Evolutionary conservation across 345 rosid species (phyloP).

Genomic region (Aegle marmelos): DNA sequence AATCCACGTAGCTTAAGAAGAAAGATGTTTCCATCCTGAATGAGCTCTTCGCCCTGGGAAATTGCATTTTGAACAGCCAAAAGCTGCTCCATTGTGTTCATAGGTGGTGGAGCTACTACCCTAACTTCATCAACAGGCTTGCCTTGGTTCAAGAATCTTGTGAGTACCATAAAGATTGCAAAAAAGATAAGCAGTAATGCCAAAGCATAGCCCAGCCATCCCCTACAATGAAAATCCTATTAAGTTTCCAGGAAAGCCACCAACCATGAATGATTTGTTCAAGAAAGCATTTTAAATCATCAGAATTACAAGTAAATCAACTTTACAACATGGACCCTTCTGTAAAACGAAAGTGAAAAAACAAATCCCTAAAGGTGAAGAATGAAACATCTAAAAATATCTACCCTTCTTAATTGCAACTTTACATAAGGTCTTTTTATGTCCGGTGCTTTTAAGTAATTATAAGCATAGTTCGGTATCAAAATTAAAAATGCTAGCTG

Average conservation of each 20-base stretch:
- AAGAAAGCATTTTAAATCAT: background rate
- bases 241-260: background rate
- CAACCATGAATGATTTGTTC: background rate
- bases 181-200: slow-evolving; percentile 42
- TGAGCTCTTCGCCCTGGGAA: slow-evolving; percentile 68
- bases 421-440: no score
- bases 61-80: slow-evolving; percentile 85
- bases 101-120: slow-evolving; percentile 76
- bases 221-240: slow-evolving; percentile 36
- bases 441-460: background rate
- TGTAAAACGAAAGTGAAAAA: background rate
- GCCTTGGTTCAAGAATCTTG: slow-evolving; percentile 59
- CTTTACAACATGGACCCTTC: background rate
- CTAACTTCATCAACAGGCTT: slow-evolving; percentile 51
- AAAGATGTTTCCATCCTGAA: slow-evolving; percentile 78
- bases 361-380: background rate
- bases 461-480: background rate
- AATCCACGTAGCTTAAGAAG: slow-evolving; percentile 90
- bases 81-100: slow-evolving; percentile 95
- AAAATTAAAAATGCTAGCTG: background rate
- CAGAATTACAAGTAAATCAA: background rate
- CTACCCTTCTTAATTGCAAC: background rate
- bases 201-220: slow-evolving; percentile 65
- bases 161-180: slow-evolving; percentile 66
- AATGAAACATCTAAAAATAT: background rate